Conservation (phyloP, 2,329 filamentous ascomycete genomes). For the Aaosphaeria arxii region DNA sequence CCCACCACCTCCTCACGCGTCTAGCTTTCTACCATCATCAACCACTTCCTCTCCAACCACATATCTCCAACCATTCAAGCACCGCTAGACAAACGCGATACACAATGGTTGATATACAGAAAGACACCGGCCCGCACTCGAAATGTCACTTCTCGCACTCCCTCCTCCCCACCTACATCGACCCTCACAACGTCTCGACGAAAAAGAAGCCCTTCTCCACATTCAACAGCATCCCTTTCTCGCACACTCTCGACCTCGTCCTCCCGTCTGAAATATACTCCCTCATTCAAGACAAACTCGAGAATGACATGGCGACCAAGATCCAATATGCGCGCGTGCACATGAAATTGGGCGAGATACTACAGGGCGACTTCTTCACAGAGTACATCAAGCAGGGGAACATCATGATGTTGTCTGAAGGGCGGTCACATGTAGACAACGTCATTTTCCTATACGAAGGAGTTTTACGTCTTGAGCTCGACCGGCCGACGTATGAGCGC, state of each 20-base stretch:
- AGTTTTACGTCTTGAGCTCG: constrained; percentile 70
- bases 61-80: not conserved
- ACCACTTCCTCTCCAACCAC: not conserved
- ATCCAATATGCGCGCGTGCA: constrained; percentile 62
- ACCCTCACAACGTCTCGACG: constrained; percentile 52
- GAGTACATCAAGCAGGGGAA: constrained; percentile 79
- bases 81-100: constrained; percentile 1
- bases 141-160: constrained; percentile 76
- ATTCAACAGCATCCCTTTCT: constrained; percentile 62
- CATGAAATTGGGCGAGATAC: constrained; percentile 68
- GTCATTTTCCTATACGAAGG: constrained; percentile 70
- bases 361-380: constrained; percentile 76
- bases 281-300: constrained; percentile 53
- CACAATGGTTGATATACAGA: constrained; percentile 34
- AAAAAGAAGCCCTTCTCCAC: constrained; percentile 76
- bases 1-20: not conserved
- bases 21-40: not conserved
- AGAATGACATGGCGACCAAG: constrained; percentile 33
- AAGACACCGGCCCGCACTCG: constrained; percentile 38
- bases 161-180: constrained; percentile 63
- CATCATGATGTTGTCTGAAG: constrained; percentile 80
- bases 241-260: constrained; percentile 73
- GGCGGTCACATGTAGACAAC: constrained; percentile 66
- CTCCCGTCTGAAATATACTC: constrained; percentile 63
- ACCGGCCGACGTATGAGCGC: constrained; percentile 78